Evolutionary conservation across 2,329 filamentous ascomycete species (phyloP), one percentile per base, ranked within the genome.

Genomic region (Salinomyces thailandicus): DNA sequence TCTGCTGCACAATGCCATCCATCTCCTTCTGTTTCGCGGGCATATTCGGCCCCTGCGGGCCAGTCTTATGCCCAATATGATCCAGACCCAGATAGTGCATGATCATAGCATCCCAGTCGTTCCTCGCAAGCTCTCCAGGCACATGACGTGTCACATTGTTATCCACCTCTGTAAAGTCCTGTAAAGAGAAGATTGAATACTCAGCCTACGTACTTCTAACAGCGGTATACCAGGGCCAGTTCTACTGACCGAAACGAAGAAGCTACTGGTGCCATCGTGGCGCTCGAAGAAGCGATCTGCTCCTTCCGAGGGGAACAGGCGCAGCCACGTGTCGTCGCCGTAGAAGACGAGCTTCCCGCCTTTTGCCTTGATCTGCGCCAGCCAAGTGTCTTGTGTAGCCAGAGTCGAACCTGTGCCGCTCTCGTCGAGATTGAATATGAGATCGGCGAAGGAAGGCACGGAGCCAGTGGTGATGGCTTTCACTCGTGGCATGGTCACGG

Each of bases 151-250:
- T 98, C 50, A 98, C 91, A 59, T 98, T 98, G 57, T 86, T 81
- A 63, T 98, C 91, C 46, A 98, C 93, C 66, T 98, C 87, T 33
- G 85, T 93, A 54, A 95, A 98, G 60, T 98, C 91, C 85, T 93
- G 51, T 37, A 14, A 14, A 26, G 18, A 42, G 31, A 35, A 46
- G 38, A 33, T 31, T 48, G 51, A 51, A 58, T 41, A 50, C 48
- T 57, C 51, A 57, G 52, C 52, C 40, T 49, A 47, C 26, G 11
- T 18, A 39, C n/a, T 20, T 33, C 33, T 18, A 38, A 11, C 15
- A 26, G 36, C 9, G 34, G 31, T 35, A 38, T 43, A 53, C 48
- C 52, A 53, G 47, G 46, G 50, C 49, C 50, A 53, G 50, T 54
- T 52, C 35, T 43, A 75, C 81, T 69, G 61, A 93, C 85, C 60